phyloP scores from a whole-genome alignment of 371 early-diverging fungal species.

The Phascolomyces articulosus region DNA sequence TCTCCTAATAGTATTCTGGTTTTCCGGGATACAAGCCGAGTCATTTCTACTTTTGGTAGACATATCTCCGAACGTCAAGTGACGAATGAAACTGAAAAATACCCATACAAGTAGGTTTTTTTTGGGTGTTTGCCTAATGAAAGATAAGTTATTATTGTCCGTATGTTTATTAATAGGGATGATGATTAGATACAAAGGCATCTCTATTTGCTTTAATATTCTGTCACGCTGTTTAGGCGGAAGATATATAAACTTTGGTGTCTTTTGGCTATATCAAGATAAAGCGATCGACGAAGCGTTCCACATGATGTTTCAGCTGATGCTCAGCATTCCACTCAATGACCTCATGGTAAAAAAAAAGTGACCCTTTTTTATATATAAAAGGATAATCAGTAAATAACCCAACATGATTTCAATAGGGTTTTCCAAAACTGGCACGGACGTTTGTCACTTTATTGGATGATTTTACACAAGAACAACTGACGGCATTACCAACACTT shows the following conservation, averaged over 20 bases:
- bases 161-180: too few relatives aligned
- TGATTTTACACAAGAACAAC: slow-evolving; percentile 66
- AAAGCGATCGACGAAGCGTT: slow-evolving; percentile 78
- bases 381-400: too few relatives aligned
- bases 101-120: slow-evolving; percentile 27
- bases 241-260: slow-evolving; percentile 89
- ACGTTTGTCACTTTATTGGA: slow-evolving; percentile 68
- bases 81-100: slow-evolving; percentile 29
- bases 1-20: slow-evolving; percentile 88
- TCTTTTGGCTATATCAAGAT: slow-evolving; percentile 91
- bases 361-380: neutral
- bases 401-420: slow-evolving; percentile 44
- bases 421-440: slow-evolving; percentile 65
- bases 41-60: slow-evolving; percentile 49
- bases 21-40: slow-evolving; percentile 86
- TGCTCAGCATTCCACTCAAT: slow-evolving; percentile 69
- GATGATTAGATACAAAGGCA: slow-evolving; percentile 73
- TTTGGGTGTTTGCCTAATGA: too few relatives aligned
- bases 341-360: slow-evolving; percentile 70
- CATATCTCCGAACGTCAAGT: slow-evolving; percentile 36
- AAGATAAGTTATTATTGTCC: neutral
- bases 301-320: slow-evolving; percentile 68
- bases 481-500: slow-evolving; percentile 61
- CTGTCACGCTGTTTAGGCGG: slow-evolving; percentile 75
- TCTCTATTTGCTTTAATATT: slow-evolving; percentile 76